These are phyloP conservation scores for Globisporangium ultimum DNA, from an alignment of 352 stramenopile species.

Conservation along the genomic window DNA sequence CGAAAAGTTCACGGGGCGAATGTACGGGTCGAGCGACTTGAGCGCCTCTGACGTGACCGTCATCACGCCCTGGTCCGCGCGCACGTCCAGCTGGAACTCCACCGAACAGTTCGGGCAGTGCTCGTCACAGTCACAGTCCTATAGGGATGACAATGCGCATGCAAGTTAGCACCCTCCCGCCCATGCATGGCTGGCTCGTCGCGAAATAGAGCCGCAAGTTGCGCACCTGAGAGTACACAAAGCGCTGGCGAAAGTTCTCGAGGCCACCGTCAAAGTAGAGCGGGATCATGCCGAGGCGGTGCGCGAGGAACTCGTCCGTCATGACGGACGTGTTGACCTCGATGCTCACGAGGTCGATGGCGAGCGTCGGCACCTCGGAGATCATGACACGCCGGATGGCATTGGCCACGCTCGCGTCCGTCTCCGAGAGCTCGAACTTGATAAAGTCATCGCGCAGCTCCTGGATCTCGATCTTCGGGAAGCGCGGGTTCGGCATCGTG, in stretches of 20 bases:
- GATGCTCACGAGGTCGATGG: conserved; percentile 98
- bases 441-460: conserved; percentile 95
- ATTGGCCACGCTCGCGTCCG: conserved; percentile 96
- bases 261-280: conserved; percentile 86
- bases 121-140: conserved; percentile 93
- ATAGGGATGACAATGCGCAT: not conserved
- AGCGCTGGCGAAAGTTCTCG: conserved; percentile 90
- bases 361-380: conserved; percentile 95
- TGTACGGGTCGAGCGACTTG: conserved; percentile 84
- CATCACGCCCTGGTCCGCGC: conserved; percentile 62
- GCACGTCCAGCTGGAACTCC: conserved; percentile 95
- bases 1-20: conserved; percentile 81
- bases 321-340: conserved; percentile 97
- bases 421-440: conserved; percentile 97
- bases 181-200: no score
- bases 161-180: conserved; percentile 17
- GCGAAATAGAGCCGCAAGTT: no score
- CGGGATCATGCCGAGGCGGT: conserved; percentile 97
- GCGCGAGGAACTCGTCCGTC: conserved; percentile 98
- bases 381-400: conserved; percentile 97
- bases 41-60: conserved; percentile 77
- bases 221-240: conserved; percentile 71
- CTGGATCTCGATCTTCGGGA: conserved; percentile 93
- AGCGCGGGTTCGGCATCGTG: conserved; percentile 81
- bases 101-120: conserved; percentile 96